Conservation (phyloP, 495 filamentous ascomycete species). For the Tuber magnatum region DNA sequence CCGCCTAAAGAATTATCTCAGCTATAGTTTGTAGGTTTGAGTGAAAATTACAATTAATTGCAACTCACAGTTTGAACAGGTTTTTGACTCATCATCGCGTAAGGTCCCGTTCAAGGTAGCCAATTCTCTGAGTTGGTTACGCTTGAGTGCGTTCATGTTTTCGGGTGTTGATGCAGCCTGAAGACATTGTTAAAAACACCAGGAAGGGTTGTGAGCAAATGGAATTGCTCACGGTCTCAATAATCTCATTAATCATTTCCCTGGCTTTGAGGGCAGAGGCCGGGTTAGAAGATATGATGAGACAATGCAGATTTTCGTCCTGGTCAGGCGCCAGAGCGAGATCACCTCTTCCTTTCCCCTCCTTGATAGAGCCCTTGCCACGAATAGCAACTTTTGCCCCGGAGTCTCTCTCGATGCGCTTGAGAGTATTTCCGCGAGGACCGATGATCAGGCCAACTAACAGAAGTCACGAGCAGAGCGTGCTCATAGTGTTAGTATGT, state of each 20-base stretch:
- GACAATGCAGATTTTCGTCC: slow-evolving; percentile 74
- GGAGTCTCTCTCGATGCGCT: slow-evolving; percentile 76
- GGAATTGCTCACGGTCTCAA: slow-evolving; percentile 58
- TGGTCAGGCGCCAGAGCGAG: slow-evolving; percentile 76
- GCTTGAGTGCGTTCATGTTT: slow-evolving; percentile 72
- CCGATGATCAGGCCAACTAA: slow-evolving; percentile 81
- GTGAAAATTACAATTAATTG: slow-evolving; percentile 34
- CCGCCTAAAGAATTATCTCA: slow-evolving; percentile 51
- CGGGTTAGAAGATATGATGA: slow-evolving; percentile 77
- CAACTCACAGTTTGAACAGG: slow-evolving; percentile 89
- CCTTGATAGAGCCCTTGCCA: slow-evolving; percentile 78
- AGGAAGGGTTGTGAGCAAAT: not conserved
- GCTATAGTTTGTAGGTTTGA: slow-evolving; percentile 12
- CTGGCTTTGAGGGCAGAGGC: slow-evolving; percentile 77
- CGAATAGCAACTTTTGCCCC: slow-evolving; percentile 74
- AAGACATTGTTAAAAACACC: slow-evolving; percentile 1
- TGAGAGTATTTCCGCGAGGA: slow-evolving; percentile 74
- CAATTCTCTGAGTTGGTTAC: slow-evolving; percentile 72
- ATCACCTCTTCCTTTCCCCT: slow-evolving; percentile 73
- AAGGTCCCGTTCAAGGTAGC: slow-evolving; percentile 75
- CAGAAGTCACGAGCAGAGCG: slow-evolving; percentile 47
- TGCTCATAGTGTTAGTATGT: not conserved
- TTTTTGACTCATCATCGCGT: slow-evolving; percentile 85
- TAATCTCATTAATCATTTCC: slow-evolving; percentile 69
- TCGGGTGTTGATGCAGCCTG: slow-evolving; percentile 74